Percentiles rank a stretch among this genome's conserved stretches.
Conservation (phyloP, 768 basidiomycete genomes). For the Kwoniella heveanensis region DNA sequence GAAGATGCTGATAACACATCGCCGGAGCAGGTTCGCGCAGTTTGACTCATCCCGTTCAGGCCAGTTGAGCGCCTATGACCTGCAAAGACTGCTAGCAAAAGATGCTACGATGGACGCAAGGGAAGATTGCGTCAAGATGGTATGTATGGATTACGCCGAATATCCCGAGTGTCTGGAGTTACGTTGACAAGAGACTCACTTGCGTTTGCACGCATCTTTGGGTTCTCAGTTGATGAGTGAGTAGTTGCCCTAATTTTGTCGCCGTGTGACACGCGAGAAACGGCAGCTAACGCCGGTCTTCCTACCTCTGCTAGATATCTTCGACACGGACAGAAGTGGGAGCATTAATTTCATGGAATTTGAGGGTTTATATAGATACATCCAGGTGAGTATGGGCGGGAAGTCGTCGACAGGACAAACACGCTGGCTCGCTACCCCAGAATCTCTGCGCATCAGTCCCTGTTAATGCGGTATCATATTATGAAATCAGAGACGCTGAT, state of each 20-base stretch:
- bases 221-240: constrained; percentile 43
- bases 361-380: constrained; percentile 54
- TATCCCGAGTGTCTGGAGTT: too few species aligned
- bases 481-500: too few species aligned
- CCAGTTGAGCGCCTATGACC: constrained; percentile 49
- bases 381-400: constrained; percentile 47
- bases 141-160: constrained; percentile 26
- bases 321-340: constrained; percentile 54
- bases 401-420: too few species aligned
- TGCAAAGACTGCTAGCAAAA: constrained; percentile 50
- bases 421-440: too few species aligned
- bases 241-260: not conserved
- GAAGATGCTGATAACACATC: not conserved
- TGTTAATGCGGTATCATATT: too few species aligned
- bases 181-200: too few species aligned
- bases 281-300: too few species aligned
- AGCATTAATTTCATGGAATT: constrained; percentile 55
- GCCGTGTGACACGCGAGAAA: too few species aligned
- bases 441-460: too few species aligned
- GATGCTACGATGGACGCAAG: constrained; percentile 55
- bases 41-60: constrained; percentile 50
- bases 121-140: constrained; percentile 57
- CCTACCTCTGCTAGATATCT: constrained; percentile 51
- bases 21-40: constrained; percentile 42
- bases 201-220: not conserved